Evolutionary conservation across 176 grass and related monocot species (phyloP).

Genomic region (Oryza punctata): DNA sequence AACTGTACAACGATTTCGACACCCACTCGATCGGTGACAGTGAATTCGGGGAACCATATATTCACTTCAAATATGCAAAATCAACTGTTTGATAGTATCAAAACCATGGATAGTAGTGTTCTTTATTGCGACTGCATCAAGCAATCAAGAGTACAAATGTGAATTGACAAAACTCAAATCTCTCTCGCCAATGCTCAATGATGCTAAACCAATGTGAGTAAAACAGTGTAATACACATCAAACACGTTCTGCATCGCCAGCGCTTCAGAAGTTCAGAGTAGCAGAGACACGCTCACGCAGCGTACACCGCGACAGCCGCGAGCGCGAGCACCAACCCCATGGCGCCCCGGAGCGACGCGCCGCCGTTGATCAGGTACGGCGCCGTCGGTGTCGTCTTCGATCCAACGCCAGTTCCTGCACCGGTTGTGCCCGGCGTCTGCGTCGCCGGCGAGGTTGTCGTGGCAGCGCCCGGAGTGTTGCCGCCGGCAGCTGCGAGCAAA

Average conservation of each 20-base stretch:
- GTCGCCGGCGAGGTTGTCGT: conserved; percentile 13
- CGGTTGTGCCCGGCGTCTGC: not conserved
- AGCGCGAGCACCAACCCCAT: conserved; percentile 18
- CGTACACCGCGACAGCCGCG: conserved; percentile 17
- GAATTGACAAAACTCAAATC: conserved; percentile 2
- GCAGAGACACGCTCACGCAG: not conserved
- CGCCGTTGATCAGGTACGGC: conserved; percentile 35
- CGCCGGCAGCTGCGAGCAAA: conserved; percentile 23
- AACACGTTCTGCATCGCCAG: not conserved
- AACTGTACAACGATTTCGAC: no score
- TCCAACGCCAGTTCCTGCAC: conserved; percentile 22
- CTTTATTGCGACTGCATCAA: not conserved
- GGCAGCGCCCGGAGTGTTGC: not conserved
- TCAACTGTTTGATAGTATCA: no score
- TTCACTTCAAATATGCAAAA: no score
- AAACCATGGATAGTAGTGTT: not conserved
- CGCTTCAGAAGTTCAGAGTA: not conserved
- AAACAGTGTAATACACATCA: not conserved
- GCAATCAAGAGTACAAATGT: conserved; percentile 24
- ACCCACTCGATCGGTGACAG: no score
- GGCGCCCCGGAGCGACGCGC: conserved; percentile 13
- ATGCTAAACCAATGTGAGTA: conserved; percentile 2
- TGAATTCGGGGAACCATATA: no score
- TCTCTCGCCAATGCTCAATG: not conserved
- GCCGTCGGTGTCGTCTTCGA: conserved; percentile 44